These are phyloP conservation scores for Aspergillus wentii DNA, from an alignment of 495 filamentous ascomycete species.

Conservation along the genomic window DNA sequence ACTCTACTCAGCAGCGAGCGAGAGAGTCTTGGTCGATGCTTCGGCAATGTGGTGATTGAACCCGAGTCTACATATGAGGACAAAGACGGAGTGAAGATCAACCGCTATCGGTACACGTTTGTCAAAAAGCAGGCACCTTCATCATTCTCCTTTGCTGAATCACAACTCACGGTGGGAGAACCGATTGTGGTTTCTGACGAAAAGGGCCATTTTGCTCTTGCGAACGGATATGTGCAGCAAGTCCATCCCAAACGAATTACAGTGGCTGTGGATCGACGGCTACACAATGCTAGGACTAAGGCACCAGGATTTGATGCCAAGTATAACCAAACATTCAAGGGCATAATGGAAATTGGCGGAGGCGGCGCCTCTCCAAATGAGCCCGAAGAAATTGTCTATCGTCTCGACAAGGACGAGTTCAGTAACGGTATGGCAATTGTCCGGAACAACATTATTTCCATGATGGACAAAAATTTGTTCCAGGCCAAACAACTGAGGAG, in stretches of 20 bases:
- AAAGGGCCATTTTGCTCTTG: constrained; percentile 87
- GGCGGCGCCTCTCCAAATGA: constrained; percentile 29
- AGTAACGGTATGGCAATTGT: constrained; percentile 95
- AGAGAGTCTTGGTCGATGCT: constrained; percentile 78
- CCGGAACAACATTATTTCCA: constrained; percentile 84
- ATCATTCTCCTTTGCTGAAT: constrained; percentile 79
- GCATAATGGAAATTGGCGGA: constrained; percentile 83
- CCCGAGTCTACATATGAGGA: constrained; percentile 68
- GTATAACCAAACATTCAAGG: constrained; percentile 77
- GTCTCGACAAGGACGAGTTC: constrained; percentile 96
- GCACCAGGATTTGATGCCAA: constrained; percentile 67
- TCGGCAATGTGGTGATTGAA: constrained; percentile 70
- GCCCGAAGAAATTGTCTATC: constrained; percentile 60
- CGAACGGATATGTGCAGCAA: constrained; percentile 81
- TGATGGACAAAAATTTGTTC: constrained; percentile 78
- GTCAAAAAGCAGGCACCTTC: constrained; percentile 55
- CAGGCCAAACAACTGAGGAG: constrained; percentile 69
- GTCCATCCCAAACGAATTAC: constrained; percentile 69
- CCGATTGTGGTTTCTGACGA: constrained; percentile 97
- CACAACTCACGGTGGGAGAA: constrained; percentile 83
- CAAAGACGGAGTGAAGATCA: constrained; percentile 69
- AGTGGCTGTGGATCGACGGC: constrained; percentile 79
- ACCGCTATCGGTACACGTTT: constrained; percentile 82
- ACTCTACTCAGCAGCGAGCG: constrained; percentile 87
- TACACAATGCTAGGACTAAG: constrained; percentile 80